phyloP scores from a whole-genome alignment of 306 rosid species.

The Ormosia emarginata region DNA sequence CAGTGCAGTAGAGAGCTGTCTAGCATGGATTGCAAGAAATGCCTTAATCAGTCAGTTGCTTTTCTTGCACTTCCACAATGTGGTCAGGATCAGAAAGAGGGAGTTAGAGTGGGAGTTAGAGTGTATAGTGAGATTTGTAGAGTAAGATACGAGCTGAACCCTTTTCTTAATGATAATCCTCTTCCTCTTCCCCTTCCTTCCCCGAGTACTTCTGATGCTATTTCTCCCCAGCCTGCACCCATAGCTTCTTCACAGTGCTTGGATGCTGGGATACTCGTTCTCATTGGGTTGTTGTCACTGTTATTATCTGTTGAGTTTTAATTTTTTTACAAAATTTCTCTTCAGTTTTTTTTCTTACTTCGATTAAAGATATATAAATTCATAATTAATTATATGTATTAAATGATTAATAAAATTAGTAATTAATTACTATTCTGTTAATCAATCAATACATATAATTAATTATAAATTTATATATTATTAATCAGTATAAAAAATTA shows the following conservation, averaged over 20 bases:
- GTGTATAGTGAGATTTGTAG: constrained; percentile 2
- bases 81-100: background rate
- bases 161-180: background rate
- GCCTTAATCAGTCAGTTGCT: background rate
- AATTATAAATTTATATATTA: no score
- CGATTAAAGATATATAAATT: no score
- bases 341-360: no score
- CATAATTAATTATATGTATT: no score
- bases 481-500: no score
- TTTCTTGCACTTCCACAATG: background rate
- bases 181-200: background rate
- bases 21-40: background rate
- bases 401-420: no score
- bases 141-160: constrained; percentile 5
- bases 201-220: background rate
- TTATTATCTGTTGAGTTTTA: background rate
- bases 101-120: background rate
- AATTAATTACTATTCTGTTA: no score
- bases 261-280: background rate
- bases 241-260: background rate
- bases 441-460: no score
- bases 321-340: no score
- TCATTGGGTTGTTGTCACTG: background rate
- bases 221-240: background rate
- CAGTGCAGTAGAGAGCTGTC: background rate